phyloP scores from a whole-genome alignment of 2,329 filamentous ascomycete genomes.

The Curvularia verruculosa region DNA sequence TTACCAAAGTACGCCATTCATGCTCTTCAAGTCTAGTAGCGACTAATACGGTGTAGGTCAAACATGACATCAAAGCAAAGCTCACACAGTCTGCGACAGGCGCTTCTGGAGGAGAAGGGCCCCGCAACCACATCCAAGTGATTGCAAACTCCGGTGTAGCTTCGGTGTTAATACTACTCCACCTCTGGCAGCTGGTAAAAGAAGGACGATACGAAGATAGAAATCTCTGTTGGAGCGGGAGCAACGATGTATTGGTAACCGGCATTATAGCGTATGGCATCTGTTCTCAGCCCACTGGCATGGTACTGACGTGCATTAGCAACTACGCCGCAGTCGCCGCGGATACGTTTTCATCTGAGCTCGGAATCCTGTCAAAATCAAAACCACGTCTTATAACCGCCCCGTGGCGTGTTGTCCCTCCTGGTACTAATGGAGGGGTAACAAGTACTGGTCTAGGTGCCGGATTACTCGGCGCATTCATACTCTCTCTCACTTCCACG shows the following conservation, averaged over 20 bases:
- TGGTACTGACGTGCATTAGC: constrained; percentile 55
- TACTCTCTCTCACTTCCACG: constrained; percentile 70
- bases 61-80: constrained; percentile 81
- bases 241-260: constrained; percentile 52
- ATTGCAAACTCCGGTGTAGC: constrained; percentile 86
- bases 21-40: background rate
- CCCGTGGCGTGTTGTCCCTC: constrained; percentile 77
- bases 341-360: constrained; percentile 93
- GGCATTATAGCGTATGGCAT: constrained; percentile 55
- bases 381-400: constrained; percentile 87
- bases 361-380: constrained; percentile 82
- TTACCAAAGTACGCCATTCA: constrained; percentile 69
- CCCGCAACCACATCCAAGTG: constrained; percentile 85
- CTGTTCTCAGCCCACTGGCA: background rate
- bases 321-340: constrained; percentile 93
- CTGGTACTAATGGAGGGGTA: constrained; percentile 92
- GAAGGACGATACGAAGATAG: constrained; percentile 38
- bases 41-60: constrained; percentile 64
- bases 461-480: constrained; percentile 73
- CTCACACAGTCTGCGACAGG: constrained; percentile 81
- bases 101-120: constrained; percentile 75
- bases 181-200: constrained; percentile 54
- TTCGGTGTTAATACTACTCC: constrained; percentile 65
- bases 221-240: constrained; percentile 49
- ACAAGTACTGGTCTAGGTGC: constrained; percentile 75